phyloP scores from a whole-genome alignment of 2,329 filamentous ascomycete species.

The Fusarium xyrophilum region DNA sequence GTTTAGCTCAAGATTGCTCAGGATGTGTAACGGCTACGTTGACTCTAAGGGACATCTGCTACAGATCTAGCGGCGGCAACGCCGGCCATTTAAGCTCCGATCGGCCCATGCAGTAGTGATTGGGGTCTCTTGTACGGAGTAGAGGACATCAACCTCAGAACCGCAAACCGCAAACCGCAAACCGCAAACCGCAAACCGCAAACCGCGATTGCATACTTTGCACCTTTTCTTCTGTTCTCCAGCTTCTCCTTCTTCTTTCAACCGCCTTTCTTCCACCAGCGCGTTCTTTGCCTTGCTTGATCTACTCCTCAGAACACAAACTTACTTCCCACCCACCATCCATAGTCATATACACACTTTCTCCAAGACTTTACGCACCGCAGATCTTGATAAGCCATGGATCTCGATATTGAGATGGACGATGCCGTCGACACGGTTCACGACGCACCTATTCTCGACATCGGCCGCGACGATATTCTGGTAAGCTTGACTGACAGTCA shows the following conservation, averaged over 20 bases:
- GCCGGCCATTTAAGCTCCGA: constrained; percentile 25
- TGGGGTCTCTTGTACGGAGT: neutral
- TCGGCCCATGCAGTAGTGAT: constrained; percentile 4
- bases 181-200: neutral
- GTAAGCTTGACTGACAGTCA: constrained; percentile 37
- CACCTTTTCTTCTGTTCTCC: neutral
- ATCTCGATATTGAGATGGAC: constrained; percentile 76
- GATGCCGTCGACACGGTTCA: constrained; percentile 55
- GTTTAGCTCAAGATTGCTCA: neutral
- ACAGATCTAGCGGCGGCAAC: constrained; percentile 21
- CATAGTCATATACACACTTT: neutral
- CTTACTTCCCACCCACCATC: neutral
- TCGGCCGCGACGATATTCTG: constrained; percentile 48
- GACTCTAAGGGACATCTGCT: neutral
- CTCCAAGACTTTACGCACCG: neutral
- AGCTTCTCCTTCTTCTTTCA: neutral
- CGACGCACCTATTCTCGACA: constrained; percentile 41
- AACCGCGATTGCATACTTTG: neutral
- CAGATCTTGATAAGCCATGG: constrained; percentile 57
- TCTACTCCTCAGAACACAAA: neutral
- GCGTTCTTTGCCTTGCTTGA: neutral
- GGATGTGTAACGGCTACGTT: neutral
- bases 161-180: neutral
- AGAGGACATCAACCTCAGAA: constrained; percentile 22
- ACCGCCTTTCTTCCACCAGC: neutral